A percentile compares a stretch with the other conserved stretches of the same genome.
These are phyloP conservation scores for Acanthamoeba royreba DNA, from an alignment of 208 protist species.

Conservation along the genomic window DNA sequence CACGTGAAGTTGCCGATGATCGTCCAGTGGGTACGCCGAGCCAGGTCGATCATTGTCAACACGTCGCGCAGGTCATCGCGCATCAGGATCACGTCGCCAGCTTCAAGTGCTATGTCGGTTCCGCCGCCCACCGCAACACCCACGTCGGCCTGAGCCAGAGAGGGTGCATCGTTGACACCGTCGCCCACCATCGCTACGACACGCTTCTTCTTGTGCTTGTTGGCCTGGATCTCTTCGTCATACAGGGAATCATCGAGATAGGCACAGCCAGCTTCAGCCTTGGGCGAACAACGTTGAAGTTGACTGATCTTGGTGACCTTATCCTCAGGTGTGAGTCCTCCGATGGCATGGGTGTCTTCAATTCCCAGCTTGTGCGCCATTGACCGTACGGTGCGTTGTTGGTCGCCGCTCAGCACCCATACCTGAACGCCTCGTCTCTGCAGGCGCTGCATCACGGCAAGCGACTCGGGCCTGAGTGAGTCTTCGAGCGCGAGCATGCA, in stretches of 20 bases:
- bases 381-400: background rate
- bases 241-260: background rate
- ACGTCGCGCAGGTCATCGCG: constrained; percentile 74
- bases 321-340: constrained; percentile 61
- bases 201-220: background rate
- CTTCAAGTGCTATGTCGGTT: constrained; percentile 83
- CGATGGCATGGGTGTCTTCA: constrained; percentile 37
- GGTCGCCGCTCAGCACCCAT: constrained; percentile 25
- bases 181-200: constrained; percentile 85
- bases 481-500: constrained; percentile 85
- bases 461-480: constrained; percentile 85
- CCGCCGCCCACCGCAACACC: constrained; percentile 86
- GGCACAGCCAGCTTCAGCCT: background rate
- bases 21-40: constrained; percentile 71
- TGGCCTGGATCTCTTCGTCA: background rate
- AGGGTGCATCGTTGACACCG: constrained; percentile 84
- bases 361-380: background rate
- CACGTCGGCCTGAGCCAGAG: constrained; percentile 82
- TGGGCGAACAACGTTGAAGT: background rate
- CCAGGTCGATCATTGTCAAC: constrained; percentile 74
- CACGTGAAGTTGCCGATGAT: constrained; percentile 86
- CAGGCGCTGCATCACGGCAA: constrained; percentile 80
- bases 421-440: constrained; percentile 18
- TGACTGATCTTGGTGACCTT: background rate
- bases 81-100: constrained; percentile 83